These are phyloP conservation scores for Paraconiothyrium brasiliense DNA, from an alignment of 2,329 filamentous ascomycete genomes.

Conservation along the genomic window DNA sequence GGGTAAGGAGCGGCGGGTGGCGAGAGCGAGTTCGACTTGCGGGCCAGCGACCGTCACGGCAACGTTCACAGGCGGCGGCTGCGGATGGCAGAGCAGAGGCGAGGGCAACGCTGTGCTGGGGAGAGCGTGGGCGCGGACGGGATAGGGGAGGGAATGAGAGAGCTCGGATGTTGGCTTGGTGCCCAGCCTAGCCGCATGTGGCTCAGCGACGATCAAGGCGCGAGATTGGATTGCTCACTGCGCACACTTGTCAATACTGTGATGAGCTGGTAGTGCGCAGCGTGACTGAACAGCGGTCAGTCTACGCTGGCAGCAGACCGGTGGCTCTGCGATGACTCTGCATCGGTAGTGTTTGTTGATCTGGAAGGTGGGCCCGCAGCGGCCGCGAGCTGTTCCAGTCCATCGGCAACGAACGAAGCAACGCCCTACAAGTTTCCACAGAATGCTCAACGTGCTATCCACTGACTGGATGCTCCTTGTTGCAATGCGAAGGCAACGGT, in stretches of 20 bases:
- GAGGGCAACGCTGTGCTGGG: constrained; percentile 33
- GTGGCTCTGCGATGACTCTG: neutral
- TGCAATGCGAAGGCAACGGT: neutral
- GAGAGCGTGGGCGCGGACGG: constrained; percentile 33
- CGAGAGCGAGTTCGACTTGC: constrained; percentile 34
- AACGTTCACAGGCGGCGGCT: constrained; percentile 33
- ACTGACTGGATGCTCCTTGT: neutral
- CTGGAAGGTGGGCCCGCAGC: neutral
- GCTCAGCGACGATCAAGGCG: constrained; percentile 14
- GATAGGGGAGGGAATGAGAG: constrained; percentile 22
- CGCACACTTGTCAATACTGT: constrained; percentile 1
- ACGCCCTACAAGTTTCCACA: neutral
- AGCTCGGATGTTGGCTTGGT: constrained; percentile 14
- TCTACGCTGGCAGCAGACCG: neutral
- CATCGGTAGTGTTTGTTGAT: neutral
- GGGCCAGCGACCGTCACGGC: constrained; percentile 37
- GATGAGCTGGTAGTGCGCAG: neutral
- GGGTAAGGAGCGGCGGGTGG: constrained; percentile 47
- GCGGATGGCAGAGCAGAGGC: constrained; percentile 25
- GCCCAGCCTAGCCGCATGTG: constrained; percentile 8
- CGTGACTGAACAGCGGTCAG: neutral
- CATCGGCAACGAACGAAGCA: neutral
- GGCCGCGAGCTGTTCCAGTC: neutral
- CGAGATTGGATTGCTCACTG: constrained; percentile 4
- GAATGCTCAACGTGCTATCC: neutral